Conservation (phyloP, 2,329 filamentous ascomycete genomes). For the Phyllosticta paracitricarpa region DNA sequence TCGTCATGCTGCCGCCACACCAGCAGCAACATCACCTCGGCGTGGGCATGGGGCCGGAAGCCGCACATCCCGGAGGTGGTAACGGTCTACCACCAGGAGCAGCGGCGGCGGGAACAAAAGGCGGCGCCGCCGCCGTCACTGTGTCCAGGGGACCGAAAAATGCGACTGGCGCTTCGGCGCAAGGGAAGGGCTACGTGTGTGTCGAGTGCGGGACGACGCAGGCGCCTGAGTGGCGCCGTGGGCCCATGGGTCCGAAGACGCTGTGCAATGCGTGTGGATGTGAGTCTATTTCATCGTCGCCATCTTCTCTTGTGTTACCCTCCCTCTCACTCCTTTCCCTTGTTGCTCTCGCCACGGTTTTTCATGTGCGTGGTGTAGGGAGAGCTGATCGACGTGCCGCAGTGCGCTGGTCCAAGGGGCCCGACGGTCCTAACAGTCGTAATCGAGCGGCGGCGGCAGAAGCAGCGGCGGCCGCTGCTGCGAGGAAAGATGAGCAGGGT, state of each 20-base stretch:
- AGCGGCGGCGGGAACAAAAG: neutral
- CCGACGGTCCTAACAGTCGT: neutral
- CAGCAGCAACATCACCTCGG: neutral
- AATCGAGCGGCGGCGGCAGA: neutral
- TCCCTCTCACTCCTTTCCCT: neutral
- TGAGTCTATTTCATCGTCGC: neutral
- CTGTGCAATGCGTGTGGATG: constrained; percentile 9
- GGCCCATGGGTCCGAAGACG: neutral
- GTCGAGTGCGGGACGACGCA: neutral
- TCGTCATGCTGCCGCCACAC: neutral
- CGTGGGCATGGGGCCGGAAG: neutral
- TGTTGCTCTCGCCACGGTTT: neutral
- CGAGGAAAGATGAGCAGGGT: neutral
- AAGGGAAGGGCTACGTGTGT: constrained; percentile 4
- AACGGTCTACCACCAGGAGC: neutral
- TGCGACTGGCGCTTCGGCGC: neutral
- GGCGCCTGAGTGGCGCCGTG: constrained; percentile 8
- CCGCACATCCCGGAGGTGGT: neutral
- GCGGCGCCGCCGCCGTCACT: neutral
- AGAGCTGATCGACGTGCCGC: neutral
- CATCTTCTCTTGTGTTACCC: neutral
- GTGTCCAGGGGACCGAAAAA: neutral
- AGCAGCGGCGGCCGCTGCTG: neutral
- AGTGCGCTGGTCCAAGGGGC: neutral
- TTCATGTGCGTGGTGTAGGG: neutral